Conservation (phyloP, 2,329 filamentous ascomycete genomes). For the Elsinoe necatrix region DNA sequence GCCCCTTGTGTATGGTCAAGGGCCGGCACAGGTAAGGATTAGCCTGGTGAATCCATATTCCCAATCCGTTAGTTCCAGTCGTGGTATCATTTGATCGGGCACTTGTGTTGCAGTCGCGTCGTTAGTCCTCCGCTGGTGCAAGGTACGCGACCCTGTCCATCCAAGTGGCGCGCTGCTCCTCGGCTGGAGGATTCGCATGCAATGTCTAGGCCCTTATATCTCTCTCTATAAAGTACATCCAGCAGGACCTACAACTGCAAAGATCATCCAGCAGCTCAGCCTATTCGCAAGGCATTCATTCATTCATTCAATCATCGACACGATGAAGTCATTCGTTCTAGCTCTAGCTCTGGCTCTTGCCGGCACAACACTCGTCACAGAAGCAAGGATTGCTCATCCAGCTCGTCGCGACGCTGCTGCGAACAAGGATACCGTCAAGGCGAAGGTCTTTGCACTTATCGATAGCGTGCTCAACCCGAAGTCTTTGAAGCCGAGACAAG, state of each 20-base stretch:
- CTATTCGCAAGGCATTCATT: background rate
- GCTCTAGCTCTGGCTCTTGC: slow-evolving; percentile 14
- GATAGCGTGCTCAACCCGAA: slow-evolving; percentile 21
- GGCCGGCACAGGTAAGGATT: background rate
- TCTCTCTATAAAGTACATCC: slow-evolving; percentile 11
- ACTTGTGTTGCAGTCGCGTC: slow-evolving; percentile 9
- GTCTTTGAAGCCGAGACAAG: slow-evolving; percentile 19
- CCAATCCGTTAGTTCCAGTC: background rate
- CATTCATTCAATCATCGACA: slow-evolving; percentile 1
- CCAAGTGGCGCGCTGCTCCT: background rate
- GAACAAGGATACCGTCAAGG: slow-evolving; percentile 23
- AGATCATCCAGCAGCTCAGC: background rate
- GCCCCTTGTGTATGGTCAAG: background rate
- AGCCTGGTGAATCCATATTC: slow-evolving; percentile 2
- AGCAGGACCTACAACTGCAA: background rate
- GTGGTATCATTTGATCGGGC: background rate
- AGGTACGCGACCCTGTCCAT: background rate
- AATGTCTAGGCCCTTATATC: slow-evolving; percentile 4
- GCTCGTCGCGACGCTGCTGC: slow-evolving; percentile 21
- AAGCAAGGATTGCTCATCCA: background rate
- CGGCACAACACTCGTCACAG: slow-evolving; percentile 21
- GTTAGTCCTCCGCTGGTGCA: background rate
- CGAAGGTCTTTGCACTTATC: slow-evolving; percentile 23
- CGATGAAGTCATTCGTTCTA: slow-evolving; percentile 17
- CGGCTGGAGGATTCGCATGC: background rate